Percentiles rank a stretch among this genome's conserved stretches.
Conservation (phyloP, 2,329 filamentous ascomycete species). For the Phoma sp. region DNA sequence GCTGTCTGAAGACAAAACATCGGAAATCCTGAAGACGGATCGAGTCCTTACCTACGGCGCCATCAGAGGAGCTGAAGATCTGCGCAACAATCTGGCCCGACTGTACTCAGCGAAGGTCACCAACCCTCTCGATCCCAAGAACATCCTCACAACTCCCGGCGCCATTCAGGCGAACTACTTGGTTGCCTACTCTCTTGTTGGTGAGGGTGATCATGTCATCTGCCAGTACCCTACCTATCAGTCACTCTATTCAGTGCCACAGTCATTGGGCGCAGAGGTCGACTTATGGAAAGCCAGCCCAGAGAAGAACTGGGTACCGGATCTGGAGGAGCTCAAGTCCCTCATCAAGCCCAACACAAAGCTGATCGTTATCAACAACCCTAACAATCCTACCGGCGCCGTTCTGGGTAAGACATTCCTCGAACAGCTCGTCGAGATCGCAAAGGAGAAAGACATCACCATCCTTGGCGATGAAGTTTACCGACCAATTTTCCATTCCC, state of each 20-base stretch:
- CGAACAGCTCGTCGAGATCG: conserved; percentile 66
- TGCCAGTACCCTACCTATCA: conserved; percentile 86
- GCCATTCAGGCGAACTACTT: conserved; percentile 87
- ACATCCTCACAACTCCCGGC: conserved; percentile 77
- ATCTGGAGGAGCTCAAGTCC: conserved; percentile 68
- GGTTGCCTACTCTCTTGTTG: conserved; percentile 74
- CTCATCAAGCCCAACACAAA: conserved; percentile 74
- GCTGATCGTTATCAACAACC: conserved; percentile 74
- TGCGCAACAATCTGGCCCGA: conserved; percentile 69
- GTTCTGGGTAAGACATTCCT: conserved; percentile 69
- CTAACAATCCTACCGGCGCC: conserved; percentile 82
- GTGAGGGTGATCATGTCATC: conserved; percentile 79
- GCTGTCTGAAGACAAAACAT: conserved; percentile 62
- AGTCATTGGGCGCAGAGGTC: conserved; percentile 76
- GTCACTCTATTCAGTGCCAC: conserved; percentile 78
- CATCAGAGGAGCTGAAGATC: conserved; percentile 69
- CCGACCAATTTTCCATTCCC: conserved; percentile 78
- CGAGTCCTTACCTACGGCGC: conserved; percentile 73
- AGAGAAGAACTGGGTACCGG: conserved; percentile 69
- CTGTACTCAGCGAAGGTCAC: conserved; percentile 66
- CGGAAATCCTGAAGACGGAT: conserved; percentile 58
- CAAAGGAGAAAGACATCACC: conserved; percentile 66
- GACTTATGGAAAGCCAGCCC: conserved; percentile 74
- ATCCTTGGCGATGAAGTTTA: conserved; percentile 84
- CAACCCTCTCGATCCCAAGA: conserved; percentile 60